Conservation (phyloP, 169 alveolate species). For the Toxoplasma gondii region DNA sequence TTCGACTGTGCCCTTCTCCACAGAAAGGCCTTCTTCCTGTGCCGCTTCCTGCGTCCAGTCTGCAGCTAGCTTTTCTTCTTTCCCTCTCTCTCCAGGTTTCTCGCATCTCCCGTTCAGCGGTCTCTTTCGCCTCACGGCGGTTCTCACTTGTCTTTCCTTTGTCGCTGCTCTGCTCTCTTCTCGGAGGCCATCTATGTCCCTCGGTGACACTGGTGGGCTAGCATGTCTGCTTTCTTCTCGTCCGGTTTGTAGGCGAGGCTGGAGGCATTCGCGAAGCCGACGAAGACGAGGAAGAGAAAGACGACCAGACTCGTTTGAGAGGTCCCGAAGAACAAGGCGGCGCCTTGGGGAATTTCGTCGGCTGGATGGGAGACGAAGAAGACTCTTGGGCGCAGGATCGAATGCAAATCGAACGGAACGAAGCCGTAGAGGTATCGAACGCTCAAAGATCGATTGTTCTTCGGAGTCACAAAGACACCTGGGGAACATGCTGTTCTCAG, state of each 20-base stretch:
- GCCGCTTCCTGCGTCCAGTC: background rate
- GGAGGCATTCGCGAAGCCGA: slow-evolving; percentile 28
- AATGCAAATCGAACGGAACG: background rate
- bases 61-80: too few relatives aligned
- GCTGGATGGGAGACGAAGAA: slow-evolving; percentile 36
- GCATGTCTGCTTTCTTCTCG: too few relatives aligned
- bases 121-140: too few relatives aligned
- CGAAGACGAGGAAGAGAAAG: slow-evolving; percentile 15
- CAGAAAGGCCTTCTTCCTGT: background rate
- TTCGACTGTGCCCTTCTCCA: too few relatives aligned
- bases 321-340: background rate
- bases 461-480: background rate
- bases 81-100: too few relatives aligned
- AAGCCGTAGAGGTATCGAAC: background rate
- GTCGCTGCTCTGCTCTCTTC: too few relatives aligned
- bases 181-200: too few relatives aligned
- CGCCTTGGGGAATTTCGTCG: slow-evolving; percentile 17
- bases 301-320: background rate
- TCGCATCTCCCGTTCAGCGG: too few relatives aligned
- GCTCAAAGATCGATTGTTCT: background rate
- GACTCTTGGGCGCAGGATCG: slow-evolving; percentile 8
- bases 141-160: too few relatives aligned
- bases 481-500: too few relatives aligned
- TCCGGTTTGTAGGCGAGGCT: background rate
- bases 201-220: too few relatives aligned